Conservation (phyloP, 1,284 basidiomycete genomes). For the Mycosarcoma maydis region DNA sequence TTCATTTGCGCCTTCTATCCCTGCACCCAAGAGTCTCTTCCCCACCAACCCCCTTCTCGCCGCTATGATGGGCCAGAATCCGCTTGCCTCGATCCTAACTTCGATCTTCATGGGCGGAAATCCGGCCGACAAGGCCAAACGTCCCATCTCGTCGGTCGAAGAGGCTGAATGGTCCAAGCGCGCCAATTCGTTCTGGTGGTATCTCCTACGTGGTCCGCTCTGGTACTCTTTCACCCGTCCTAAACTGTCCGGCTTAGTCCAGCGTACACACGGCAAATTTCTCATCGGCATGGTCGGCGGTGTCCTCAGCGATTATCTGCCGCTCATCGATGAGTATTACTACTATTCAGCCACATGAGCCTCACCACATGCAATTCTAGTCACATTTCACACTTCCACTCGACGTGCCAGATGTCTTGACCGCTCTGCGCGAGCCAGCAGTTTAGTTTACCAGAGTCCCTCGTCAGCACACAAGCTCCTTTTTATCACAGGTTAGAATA, state of each 20-base stretch:
- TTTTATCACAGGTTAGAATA: too few relatives aligned
- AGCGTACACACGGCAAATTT: conserved; percentile 74
- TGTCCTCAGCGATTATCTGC: conserved; percentile 87
- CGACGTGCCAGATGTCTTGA: too few relatives aligned
- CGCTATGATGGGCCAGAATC: conserved; percentile 57
- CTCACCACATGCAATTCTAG: not conserved
- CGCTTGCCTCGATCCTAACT: conserved; percentile 53
- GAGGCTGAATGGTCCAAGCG: conserved; percentile 78
- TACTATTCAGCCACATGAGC: conserved; percentile 72
- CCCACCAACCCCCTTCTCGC: conserved; percentile 52
- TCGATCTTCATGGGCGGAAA: conserved; percentile 43
- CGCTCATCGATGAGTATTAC: conserved; percentile 92
- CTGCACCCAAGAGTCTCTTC: conserved; percentile 12
- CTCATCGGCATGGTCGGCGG: conserved; percentile 79
- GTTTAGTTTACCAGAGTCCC: too few relatives aligned
- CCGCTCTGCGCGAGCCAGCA: too few relatives aligned
- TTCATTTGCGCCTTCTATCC: conserved; percentile 24
- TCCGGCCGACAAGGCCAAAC: conserved; percentile 32
- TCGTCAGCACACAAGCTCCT: too few relatives aligned
- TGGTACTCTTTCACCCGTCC: conserved; percentile 85
- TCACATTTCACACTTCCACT: too few relatives aligned
- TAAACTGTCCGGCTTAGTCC: conserved; percentile 75
- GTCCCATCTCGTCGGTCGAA: conserved; percentile 66
- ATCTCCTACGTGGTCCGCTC: conserved; percentile 85
- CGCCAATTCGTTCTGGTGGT: conserved; percentile 83